Conservation (phyloP, 2,329 filamentous ascomycete genomes). For the Pseudopithomyces chartarum region DNA sequence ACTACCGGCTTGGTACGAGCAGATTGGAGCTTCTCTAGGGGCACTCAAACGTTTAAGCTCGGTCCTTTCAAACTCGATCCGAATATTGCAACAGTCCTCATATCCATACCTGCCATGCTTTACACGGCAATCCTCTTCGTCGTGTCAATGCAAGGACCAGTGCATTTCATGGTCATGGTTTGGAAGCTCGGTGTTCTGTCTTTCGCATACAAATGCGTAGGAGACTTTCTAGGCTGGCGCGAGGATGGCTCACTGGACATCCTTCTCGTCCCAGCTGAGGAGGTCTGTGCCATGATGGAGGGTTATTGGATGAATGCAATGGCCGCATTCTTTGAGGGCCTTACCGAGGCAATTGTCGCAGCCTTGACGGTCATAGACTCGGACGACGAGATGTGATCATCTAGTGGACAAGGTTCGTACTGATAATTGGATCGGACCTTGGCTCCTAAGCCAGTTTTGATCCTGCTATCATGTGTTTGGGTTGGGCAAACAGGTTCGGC, state of each 20-base stretch:
- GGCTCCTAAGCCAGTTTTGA: too few species aligned
- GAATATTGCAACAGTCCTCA: background rate
- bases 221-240: background rate
- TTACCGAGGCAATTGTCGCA: background rate
- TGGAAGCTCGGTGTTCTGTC: background rate
- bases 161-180: background rate
- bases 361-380: background rate
- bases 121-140: background rate
- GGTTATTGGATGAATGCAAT: background rate
- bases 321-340: background rate
- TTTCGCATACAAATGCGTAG: background rate
- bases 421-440: too few species aligned
- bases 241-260: background rate
- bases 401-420: too few species aligned
- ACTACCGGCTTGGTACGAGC: background rate
- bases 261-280: background rate
- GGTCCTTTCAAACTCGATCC: background rate
- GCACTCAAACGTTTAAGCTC: background rate
- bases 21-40: background rate
- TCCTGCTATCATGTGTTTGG: too few species aligned
- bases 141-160: background rate
- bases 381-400: too few species aligned
- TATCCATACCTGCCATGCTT: background rate
- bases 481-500: too few species aligned
- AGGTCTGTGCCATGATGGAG: background rate